A percentile compares a stretch with the other conserved stretches of the same genome.
Conservation (phyloP, 2,329 filamentous ascomycete genomes). For the Clonostachys chloroleuca region DNA sequence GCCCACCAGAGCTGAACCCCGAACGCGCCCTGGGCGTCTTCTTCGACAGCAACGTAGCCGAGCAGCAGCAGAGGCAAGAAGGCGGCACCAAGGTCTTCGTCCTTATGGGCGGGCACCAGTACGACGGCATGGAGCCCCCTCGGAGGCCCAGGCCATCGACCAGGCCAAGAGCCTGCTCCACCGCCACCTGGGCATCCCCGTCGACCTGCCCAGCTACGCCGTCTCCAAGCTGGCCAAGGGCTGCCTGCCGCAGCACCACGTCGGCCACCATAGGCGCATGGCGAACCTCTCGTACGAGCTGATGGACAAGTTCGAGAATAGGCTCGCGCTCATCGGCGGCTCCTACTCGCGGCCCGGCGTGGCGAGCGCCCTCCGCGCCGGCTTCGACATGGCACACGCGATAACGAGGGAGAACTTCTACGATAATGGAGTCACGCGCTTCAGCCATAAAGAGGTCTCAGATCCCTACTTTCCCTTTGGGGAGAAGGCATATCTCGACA, state of each 20-base stretch:
- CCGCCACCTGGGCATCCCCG: slow-evolving; percentile 68
- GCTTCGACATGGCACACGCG: slow-evolving; percentile 33
- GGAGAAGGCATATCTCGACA: no score
- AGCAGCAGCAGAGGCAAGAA: slow-evolving; percentile 38
- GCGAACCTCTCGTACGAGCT: slow-evolving; percentile 50
- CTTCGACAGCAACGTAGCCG: slow-evolving; percentile 69
- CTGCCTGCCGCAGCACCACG: slow-evolving; percentile 86
- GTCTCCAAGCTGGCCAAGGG: slow-evolving; percentile 55
- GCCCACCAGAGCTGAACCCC: slow-evolving; percentile 68
- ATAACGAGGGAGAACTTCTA: slow-evolving; percentile 16
- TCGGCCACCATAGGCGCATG: slow-evolving; percentile 70
- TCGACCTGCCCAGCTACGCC: slow-evolving; percentile 53
- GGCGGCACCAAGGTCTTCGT: slow-evolving; percentile 83
- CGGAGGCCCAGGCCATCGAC: slow-evolving; percentile 57
- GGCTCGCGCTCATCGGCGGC: slow-evolving; percentile 58
- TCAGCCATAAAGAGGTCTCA: slow-evolving; percentile 5
- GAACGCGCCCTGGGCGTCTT: slow-evolving; percentile 86
- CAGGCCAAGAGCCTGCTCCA: slow-evolving; percentile 68
- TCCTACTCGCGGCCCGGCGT: slow-evolving; percentile 50
- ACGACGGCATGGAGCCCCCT: slow-evolving; percentile 54
- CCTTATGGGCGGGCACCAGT: slow-evolving; percentile 93
- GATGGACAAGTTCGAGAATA: slow-evolving; percentile 49
- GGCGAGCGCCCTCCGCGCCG: slow-evolving; percentile 46
- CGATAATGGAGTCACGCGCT: slow-evolving; percentile 23
- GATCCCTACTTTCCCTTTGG: background rate